phyloP scores from a whole-genome alignment of 306 rosid genomes.

The Pueraria montana region DNA sequence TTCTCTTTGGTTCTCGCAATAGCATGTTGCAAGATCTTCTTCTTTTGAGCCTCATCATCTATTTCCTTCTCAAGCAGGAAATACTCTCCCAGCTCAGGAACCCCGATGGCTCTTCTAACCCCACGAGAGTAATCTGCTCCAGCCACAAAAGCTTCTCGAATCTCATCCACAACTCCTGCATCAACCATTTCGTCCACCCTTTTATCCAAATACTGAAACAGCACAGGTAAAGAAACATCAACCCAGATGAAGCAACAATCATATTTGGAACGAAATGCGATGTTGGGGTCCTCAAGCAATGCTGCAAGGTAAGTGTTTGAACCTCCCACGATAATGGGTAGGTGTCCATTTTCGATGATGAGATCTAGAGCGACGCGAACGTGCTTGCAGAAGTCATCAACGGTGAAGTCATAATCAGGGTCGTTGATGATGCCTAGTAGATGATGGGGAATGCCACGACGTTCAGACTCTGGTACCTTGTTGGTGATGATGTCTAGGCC shows the following conservation, averaged over 20 bases:
- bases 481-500: constrained; percentile 22
- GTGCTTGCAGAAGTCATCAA: constrained; percentile 30
- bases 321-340: constrained; percentile 58
- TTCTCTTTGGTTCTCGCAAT: constrained; percentile 31
- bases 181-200: constrained; percentile 52
- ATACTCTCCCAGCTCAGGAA: constrained; percentile 41
- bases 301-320: constrained; percentile 45
- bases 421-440: constrained; percentile 32
- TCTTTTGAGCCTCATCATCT: not conserved
- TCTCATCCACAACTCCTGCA: constrained; percentile 44
- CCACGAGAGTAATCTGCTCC: constrained; percentile 32
- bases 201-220: constrained; percentile 11
- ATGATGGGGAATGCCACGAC: constrained; percentile 41
- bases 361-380: not conserved
- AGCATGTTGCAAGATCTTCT: constrained; percentile 1
- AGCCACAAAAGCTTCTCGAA: constrained; percentile 21
- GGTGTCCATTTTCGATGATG: constrained; percentile 5
- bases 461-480: not conserved
- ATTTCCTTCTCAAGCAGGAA: not conserved
- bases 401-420: constrained; percentile 36
- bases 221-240: constrained; percentile 33
- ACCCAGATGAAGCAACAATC: constrained; percentile 50
- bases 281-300: constrained; percentile 17
- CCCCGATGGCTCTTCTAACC: constrained; percentile 53
- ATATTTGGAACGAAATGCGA: constrained; percentile 41